A percentile compares a stretch with the other conserved stretches of the same genome.
These are phyloP conservation scores for Lactarius tabidus DNA, from an alignment of 768 basidiomycete genomes.

Conservation along the genomic window DNA sequence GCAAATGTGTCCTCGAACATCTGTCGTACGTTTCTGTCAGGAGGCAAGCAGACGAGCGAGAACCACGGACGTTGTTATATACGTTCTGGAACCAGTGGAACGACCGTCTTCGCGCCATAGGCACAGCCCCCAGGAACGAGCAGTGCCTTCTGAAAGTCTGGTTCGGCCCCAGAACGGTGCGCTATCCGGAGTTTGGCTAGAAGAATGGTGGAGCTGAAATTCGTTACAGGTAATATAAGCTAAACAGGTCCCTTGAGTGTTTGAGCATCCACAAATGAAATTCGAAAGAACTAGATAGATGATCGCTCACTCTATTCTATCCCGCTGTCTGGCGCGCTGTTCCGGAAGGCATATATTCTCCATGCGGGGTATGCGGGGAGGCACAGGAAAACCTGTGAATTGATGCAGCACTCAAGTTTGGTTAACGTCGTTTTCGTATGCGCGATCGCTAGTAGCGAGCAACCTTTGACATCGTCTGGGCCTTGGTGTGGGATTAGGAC, in stretches of 20 bases:
- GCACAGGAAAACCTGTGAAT: background rate
- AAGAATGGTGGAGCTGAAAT: slow-evolving; percentile 20
- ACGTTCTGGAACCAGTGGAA: background rate
- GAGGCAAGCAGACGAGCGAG: background rate
- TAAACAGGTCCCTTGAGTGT: background rate
- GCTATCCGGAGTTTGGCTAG: slow-evolving; percentile 54
- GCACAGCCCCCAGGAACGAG: background rate
- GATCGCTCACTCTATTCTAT: slow-evolving; percentile 53
- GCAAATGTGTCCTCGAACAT: slow-evolving; percentile 56
- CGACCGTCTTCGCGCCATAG: background rate
- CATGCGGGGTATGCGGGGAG: slow-evolving; percentile 48
- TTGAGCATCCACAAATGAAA: background rate
- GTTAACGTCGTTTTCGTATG: background rate
- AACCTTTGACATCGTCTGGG: slow-evolving; percentile 42
- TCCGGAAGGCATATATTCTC: slow-evolving; percentile 73
- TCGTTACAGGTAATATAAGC: background rate
- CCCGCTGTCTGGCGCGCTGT: slow-evolving; percentile 57
- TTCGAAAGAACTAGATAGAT: background rate
- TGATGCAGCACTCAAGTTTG: background rate
- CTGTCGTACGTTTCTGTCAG: slow-evolving; percentile 30
- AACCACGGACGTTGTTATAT: slow-evolving; percentile 24
- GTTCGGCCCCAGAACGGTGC: slow-evolving; percentile 42
- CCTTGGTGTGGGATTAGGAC: slow-evolving; percentile 54
- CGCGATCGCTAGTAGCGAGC: background rate
- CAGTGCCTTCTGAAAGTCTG: slow-evolving; percentile 41